A percentile compares a stretch with the other conserved stretches of the same genome.
Evolutionary conservation across 2,329 filamentous ascomycete species (phyloP).

Genomic region (Hypomyces perniciosus): DNA sequence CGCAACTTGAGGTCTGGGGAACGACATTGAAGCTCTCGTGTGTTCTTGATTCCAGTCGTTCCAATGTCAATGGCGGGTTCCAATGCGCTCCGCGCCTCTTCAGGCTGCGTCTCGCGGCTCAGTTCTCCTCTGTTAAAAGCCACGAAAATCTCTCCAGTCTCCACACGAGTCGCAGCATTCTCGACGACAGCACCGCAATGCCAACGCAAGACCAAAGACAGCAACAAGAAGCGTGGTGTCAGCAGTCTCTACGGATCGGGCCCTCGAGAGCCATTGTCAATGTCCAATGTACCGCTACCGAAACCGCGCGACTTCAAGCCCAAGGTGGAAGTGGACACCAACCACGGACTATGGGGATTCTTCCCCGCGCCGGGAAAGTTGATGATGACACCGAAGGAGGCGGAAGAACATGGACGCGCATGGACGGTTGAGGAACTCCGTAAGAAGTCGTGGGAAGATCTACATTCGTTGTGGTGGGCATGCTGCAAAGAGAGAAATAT

Average conservation of each 20-base stretch:
- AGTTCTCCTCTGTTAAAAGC: conserved; percentile 3
- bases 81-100: conserved; percentile 23
- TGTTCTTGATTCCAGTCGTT: neutral
- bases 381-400: conserved; percentile 67
- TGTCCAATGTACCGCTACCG: conserved; percentile 67
- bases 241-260: conserved; percentile 76
- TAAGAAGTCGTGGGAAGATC: conserved; percentile 85
- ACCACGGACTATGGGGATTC: conserved; percentile 91
- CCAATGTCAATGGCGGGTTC: conserved; percentile 25
- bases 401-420: conserved; percentile 65
- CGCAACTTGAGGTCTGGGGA: neutral
- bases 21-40: neutral
- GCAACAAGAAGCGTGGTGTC: conserved; percentile 73
- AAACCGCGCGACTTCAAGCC: conserved; percentile 58
- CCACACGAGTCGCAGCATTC: conserved; percentile 32
- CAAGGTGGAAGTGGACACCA: conserved; percentile 53
- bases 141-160: conserved; percentile 5
- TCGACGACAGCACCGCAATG: conserved; percentile 50
- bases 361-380: conserved; percentile 66
- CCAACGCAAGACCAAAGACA: conserved; percentile 56
- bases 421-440: conserved; percentile 86
- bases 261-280: conserved; percentile 65
- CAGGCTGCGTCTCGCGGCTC: conserved; percentile 18
- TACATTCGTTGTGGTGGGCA: conserved; percentile 91
- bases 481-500: conserved; percentile 88